Evolutionary conservation across 2,329 filamentous ascomycete species (phyloP).

Genomic region (Neopestalotiopsis sp.): DNA sequence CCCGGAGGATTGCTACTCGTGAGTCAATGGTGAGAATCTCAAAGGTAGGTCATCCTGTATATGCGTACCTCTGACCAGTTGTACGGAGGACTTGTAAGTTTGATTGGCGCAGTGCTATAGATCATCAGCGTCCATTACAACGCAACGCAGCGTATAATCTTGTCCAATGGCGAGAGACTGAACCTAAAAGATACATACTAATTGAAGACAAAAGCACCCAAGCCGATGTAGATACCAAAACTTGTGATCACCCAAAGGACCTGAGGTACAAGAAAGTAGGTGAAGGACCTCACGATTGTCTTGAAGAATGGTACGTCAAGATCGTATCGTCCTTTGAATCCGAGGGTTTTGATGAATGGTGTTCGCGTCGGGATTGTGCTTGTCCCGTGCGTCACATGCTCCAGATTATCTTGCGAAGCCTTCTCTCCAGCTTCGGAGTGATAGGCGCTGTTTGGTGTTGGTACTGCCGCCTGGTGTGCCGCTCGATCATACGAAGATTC

Average conservation of each 20-base stretch:
- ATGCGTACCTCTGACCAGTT: conserved; percentile 41
- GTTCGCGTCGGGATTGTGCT: conserved; percentile 37
- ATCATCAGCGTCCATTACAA: too few relatives aligned
- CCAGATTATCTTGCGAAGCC: conserved; percentile 23
- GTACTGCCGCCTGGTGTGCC: conserved; percentile 20
- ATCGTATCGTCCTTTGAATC: conserved; percentile 43
- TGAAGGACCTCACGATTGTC: conserved; percentile 46
- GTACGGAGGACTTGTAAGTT: conserved; percentile 46
- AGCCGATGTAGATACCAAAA: conserved; percentile 50
- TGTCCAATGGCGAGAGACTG: too few relatives aligned
- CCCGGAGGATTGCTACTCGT: conserved; percentile 31
- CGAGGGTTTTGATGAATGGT: conserved; percentile 43
- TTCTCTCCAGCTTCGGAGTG: conserved; percentile 30
- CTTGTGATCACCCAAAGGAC: conserved; percentile 52
- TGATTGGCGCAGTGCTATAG: conserved; percentile 44
- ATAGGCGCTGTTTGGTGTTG: conserved; percentile 21
- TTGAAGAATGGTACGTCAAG: conserved; percentile 43
- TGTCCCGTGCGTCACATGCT: conserved; percentile 16
- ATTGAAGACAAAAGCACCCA: conserved; percentile 50
- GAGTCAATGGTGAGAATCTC: not conserved
- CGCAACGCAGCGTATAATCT: too few relatives aligned
- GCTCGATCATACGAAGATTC: conserved; percentile 51
- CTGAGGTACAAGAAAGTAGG: conserved; percentile 48
- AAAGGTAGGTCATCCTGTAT: not conserved
- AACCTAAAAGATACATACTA: conserved; percentile 24